These are phyloP conservation scores for Ceratocystiopsis sp. DNA, from an alignment of 2,329 filamentous ascomycete species.

Conservation along the genomic window DNA sequence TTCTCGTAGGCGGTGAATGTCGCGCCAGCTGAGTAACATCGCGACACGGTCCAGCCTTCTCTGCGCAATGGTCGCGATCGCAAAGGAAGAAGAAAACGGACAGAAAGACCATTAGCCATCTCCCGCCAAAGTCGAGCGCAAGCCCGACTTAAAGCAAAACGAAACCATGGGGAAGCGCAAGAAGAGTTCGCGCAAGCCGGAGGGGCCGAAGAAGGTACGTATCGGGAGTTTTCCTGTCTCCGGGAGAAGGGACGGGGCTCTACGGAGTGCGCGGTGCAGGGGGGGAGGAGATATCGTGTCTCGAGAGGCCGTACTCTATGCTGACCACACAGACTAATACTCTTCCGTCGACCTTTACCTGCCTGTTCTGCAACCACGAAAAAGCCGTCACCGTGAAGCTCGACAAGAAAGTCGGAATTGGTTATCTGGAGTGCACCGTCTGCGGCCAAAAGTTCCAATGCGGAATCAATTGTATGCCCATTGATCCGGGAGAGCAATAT, in stretches of 20 bases:
- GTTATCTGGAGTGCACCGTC: slow-evolving; percentile 74
- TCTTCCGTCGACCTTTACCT: slow-evolving; percentile 74
- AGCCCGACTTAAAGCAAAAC: too few relatives aligned
- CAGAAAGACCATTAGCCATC: neutral
- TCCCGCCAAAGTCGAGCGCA: too few relatives aligned
- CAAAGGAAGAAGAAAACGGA: too few relatives aligned
- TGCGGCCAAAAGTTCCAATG: slow-evolving; percentile 92
- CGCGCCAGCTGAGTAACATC: too few relatives aligned
- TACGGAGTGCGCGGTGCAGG: neutral
- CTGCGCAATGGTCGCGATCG: too few relatives aligned
- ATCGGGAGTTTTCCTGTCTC: too few relatives aligned
- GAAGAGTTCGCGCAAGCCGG: slow-evolving; percentile 57
- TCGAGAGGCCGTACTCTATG: neutral
- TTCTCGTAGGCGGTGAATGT: too few relatives aligned
- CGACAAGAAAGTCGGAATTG: slow-evolving; percentile 81
- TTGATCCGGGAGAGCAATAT: too few relatives aligned
- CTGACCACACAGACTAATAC: slow-evolving; percentile 39
- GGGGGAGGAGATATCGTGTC: neutral
- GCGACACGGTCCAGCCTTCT: too few relatives aligned
- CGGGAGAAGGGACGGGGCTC: neutral
- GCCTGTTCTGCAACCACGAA: slow-evolving; percentile 97
- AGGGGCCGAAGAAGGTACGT: slow-evolving; percentile 62
- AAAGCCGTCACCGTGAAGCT: slow-evolving; percentile 81
- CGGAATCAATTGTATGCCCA: slow-evolving; percentile 61
- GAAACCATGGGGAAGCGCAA: slow-evolving; percentile 72